phyloP scores from a whole-genome alignment of 495 filamentous ascomycete species.

The Aspergillus kassunensis region DNA sequence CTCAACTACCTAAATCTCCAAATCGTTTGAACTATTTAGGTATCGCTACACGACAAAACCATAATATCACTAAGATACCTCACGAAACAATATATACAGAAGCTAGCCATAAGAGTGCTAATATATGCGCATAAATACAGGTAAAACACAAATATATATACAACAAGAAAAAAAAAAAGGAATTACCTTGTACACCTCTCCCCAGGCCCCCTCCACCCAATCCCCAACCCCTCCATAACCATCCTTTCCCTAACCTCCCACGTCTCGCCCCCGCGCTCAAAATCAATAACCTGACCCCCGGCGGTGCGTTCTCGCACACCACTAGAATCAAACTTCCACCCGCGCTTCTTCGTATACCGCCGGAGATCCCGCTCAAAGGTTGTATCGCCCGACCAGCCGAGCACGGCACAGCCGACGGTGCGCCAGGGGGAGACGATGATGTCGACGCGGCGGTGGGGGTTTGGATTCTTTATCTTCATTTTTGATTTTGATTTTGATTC shows the following conservation, averaged over 20 bases:
- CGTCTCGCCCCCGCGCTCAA: conserved; percentile 51
- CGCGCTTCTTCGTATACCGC: conserved; percentile 68
- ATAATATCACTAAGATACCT: no score
- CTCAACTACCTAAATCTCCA: no score
- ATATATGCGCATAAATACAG: no score
- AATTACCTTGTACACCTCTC: conserved; percentile 61
- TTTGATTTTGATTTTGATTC: no score
- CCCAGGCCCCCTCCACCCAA: conserved; percentile 68
- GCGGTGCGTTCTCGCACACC: conserved; percentile 67
- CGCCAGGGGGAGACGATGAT: conserved; percentile 91
- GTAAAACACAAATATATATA: no score
- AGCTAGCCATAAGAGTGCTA: no score
- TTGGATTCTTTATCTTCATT: no score
- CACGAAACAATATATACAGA: no score
- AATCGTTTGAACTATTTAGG: no score
- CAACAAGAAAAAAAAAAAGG: no score
- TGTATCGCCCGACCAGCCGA: conserved; percentile 84
- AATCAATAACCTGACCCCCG: conserved; percentile 62
- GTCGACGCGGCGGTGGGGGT: conserved; percentile 81
- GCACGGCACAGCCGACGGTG: conserved; percentile 79
- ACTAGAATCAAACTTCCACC: conserved; percentile 87
- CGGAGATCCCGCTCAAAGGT: conserved; percentile 89
- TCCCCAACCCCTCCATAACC: conserved; percentile 73
- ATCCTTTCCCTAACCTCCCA: conserved; percentile 71
- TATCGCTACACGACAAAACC: no score